Conservation (phyloP, 495 filamentous ascomycete genomes). For the Penicillium arizonense region DNA sequence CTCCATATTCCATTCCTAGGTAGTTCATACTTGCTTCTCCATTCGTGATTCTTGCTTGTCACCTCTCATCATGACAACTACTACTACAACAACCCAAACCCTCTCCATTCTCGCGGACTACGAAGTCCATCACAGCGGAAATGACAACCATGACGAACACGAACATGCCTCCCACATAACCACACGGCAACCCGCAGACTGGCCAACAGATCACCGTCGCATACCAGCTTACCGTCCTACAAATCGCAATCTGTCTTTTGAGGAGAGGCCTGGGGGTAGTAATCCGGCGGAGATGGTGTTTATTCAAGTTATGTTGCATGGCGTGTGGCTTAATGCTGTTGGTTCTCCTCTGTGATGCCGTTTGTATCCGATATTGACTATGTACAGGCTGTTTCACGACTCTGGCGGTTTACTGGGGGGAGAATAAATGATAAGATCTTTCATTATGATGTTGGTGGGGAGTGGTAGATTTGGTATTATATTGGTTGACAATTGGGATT, state of each 20-base stretch:
- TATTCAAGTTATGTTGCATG: slow-evolving; percentile 51
- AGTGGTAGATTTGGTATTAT: slow-evolving; percentile 33
- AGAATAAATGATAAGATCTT: slow-evolving; percentile 43
- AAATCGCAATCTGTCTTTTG: slow-evolving; percentile 41
- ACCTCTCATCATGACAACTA: slow-evolving; percentile 33
- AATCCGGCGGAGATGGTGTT: slow-evolving; percentile 44
- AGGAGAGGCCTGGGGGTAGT: slow-evolving; percentile 39
- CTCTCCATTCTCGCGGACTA: slow-evolving; percentile 45
- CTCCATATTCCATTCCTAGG: no score
- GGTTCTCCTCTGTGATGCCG: slow-evolving; percentile 16
- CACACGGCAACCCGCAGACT: slow-evolving; percentile 25
- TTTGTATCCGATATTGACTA: not conserved
- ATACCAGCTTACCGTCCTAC: slow-evolving; percentile 50
- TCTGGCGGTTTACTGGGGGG: slow-evolving; percentile 46
- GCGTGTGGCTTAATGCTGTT: slow-evolving; percentile 52
- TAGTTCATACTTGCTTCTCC: no score
- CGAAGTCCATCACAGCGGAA: slow-evolving; percentile 41
- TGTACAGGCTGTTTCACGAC: slow-evolving; percentile 28
- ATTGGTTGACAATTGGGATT: not conserved
- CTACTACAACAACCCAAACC: slow-evolving; percentile 34
- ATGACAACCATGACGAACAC: slow-evolving; percentile 4
- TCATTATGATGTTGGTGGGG: slow-evolving; percentile 49
- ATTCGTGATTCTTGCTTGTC: no score
- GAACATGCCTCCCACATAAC: not conserved
- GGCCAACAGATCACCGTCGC: slow-evolving; percentile 46